Percentiles rank a stretch among this genome's conserved stretches.
phyloP scores from a whole-genome alignment of 805 yeast genomes.

The Spathaspora boniae region DNA sequence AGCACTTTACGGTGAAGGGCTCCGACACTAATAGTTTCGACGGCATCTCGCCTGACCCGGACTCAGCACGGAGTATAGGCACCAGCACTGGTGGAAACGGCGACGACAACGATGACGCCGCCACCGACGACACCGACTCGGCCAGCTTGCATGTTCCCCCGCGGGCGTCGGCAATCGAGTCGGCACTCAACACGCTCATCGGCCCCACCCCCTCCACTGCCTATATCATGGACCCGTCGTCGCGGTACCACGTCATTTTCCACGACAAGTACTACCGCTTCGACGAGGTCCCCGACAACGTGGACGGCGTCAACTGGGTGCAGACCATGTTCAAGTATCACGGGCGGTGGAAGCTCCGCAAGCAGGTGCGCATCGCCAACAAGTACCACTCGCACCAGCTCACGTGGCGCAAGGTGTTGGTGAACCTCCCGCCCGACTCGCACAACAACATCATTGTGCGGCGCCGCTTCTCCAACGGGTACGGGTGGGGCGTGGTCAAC shows the following conservation, averaged over 20 bases:
- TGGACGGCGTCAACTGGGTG: constrained; percentile 12
- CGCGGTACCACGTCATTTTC: constrained; percentile 35
- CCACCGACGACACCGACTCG: constrained; percentile 11
- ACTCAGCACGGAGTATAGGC: too few species aligned
- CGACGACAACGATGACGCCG: constrained; percentile 8
- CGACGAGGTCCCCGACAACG: constrained; percentile 22
- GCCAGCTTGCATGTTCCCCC: constrained; percentile 39
- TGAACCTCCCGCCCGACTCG: constrained; percentile 43
- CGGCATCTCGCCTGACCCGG: constrained; percentile 3
- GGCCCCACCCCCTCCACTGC: constrained; percentile 37
- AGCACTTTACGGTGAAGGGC: constrained; percentile 22
- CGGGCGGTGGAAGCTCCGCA: constrained; percentile 31
- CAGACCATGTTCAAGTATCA: constrained; percentile 21
- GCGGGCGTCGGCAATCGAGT: constrained; percentile 40
- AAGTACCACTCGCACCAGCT: constrained; percentile 35
- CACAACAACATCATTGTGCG: constrained; percentile 44
- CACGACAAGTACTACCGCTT: constrained; percentile 41
- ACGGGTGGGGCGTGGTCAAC: constrained; percentile 46
- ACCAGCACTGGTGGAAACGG: constrained; percentile 4
- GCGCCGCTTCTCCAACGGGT: constrained; percentile 41
- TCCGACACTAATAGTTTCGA: constrained; percentile 11
- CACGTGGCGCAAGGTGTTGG: constrained; percentile 44
- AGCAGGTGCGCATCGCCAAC: constrained; percentile 40
- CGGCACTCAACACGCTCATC: constrained; percentile 36
- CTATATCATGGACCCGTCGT: constrained; percentile 30